Evolutionary conservation across 768 basidiomycete species (phyloP).

Genomic region (Thelephora aurantiotincta): DNA sequence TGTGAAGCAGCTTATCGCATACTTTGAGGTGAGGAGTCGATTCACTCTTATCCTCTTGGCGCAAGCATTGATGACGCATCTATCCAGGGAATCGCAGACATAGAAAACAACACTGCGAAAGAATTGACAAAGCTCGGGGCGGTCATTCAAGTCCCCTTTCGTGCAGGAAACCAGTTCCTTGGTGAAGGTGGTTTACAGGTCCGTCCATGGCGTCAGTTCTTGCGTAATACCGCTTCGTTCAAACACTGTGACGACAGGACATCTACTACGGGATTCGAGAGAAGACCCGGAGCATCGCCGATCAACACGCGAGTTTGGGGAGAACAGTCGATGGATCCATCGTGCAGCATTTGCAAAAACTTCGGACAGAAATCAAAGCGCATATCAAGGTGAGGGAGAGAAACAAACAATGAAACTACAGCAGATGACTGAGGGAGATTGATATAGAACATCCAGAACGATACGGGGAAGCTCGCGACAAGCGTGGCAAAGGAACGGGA

Average conservation of each 20-base stretch:
- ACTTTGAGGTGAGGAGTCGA: constrained; percentile 46
- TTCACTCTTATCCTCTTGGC: background rate
- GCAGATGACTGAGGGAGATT: background rate
- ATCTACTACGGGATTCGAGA: constrained; percentile 88
- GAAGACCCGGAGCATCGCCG: constrained; percentile 85
- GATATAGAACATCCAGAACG: constrained; percentile 81
- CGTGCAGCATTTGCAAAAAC: constrained; percentile 93
- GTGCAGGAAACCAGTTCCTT: constrained; percentile 90
- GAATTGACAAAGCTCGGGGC: constrained; percentile 89
- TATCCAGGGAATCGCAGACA: constrained; percentile 53
- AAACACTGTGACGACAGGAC: constrained; percentile 34
- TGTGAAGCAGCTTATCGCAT: constrained; percentile 88
- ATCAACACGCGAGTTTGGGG: constrained; percentile 92
- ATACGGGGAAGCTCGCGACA: constrained; percentile 85
- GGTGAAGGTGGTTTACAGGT: constrained; percentile 95
- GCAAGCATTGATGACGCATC: background rate
- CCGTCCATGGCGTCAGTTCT: constrained; percentile 8
- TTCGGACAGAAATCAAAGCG: constrained; percentile 91
- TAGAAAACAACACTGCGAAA: constrained; percentile 87
- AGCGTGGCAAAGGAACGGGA: constrained; percentile 90
- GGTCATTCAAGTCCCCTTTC: constrained; percentile 95
- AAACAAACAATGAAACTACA: too few relatives aligned
- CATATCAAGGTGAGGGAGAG: constrained; percentile 67
- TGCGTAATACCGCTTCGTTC: background rate
- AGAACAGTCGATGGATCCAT: constrained; percentile 94